A percentile compares a stretch with the other conserved stretches of the same genome.
These are phyloP conservation scores for Phytopythium ostracodes DNA, from an alignment of 352 stramenopile genomes.

Conservation along the genomic window DNA sequence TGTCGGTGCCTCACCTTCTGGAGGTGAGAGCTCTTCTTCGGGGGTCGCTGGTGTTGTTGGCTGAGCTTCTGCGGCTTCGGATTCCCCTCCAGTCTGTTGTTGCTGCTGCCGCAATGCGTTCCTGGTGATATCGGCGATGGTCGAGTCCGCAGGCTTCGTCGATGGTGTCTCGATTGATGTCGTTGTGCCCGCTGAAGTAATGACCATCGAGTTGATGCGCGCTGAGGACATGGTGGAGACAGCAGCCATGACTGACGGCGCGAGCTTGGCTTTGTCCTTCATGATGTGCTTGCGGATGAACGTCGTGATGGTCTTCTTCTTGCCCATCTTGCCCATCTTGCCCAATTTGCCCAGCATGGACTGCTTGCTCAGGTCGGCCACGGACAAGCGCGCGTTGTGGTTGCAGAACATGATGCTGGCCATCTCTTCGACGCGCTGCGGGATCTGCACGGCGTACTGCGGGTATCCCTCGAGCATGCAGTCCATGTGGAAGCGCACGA, in stretches of 20 bases:
- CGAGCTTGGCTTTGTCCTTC: constrained; percentile 27
- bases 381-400: constrained; percentile 7
- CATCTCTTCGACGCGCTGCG: constrained; percentile 44
- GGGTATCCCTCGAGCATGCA: constrained; percentile 55
- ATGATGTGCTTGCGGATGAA: constrained; percentile 47
- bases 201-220: neutral
- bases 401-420: constrained; percentile 29
- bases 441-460: constrained; percentile 33
- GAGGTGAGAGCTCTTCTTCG: neutral
- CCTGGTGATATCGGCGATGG: neutral
- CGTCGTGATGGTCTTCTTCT: constrained; percentile 40
- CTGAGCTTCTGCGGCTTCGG: neutral
- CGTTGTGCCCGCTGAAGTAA: neutral
- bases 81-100: neutral
- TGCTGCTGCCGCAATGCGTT: neutral
- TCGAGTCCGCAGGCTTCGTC: neutral
- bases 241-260: constrained; percentile 15
- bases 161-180: neutral
- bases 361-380: neutral
- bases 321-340: constrained; percentile 25
- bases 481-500: constrained; percentile 48
- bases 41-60: neutral
- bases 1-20: neutral
- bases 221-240: constrained; percentile 1
- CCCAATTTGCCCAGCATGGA: constrained; percentile 6